Evolutionary conservation across 139 green algal species (phyloP), one percentile per base, ranked within the genome.

Genomic region (Axilococcus clingmanii): DNA sequence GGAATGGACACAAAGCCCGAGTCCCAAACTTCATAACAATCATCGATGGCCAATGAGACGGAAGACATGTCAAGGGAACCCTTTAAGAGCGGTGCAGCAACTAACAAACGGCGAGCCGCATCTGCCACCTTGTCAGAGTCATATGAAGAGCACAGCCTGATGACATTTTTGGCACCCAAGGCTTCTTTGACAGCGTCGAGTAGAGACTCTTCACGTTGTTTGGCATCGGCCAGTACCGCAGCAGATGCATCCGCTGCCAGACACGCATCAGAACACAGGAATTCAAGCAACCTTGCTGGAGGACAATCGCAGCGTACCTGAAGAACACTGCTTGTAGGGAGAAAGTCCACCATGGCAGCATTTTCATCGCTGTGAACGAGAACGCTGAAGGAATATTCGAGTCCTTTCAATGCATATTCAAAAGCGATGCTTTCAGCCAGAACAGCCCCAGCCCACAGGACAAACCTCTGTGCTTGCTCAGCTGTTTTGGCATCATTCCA

Each of bases 11-110:
- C 87, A 62, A 94, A 88, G 23, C 87, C 86, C 19, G 68, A 86
- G 52, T 88, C 86, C 86, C 87, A 94, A n/a, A 88, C 76, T 69
- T 94, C 80, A 53, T 94, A 95, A 61, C 80, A 85, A 58, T 94
- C 85, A 57, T 95, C 87, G 4, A 95, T 84, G 2, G 85, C 85
- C 30, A 95, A 71, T 6, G 61, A 66, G 8, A 52, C 40, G 9
- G 31, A 78, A 8, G 65, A 65, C 4, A 95, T 63, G 61, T 95
- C 77, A 15, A 95, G 78, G 3, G 48, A 45, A 1, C 30, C 42
- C 42, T 74, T 66, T 55, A 95, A 88, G 31, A 53, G 44, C 9
- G 76, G 65, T 2, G 85, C 78, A 33, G 81, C 63, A 19, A 88
- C 76, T 43, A 94, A 55, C 55, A 95, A 67, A 31, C 83, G 63